A percentile compares a stretch with the other conserved stretches of the same genome.
These are phyloP conservation scores for Colletotrichum sp. DNA, from an alignment of 2,329 filamentous ascomycete species.

Conservation along the genomic window DNA sequence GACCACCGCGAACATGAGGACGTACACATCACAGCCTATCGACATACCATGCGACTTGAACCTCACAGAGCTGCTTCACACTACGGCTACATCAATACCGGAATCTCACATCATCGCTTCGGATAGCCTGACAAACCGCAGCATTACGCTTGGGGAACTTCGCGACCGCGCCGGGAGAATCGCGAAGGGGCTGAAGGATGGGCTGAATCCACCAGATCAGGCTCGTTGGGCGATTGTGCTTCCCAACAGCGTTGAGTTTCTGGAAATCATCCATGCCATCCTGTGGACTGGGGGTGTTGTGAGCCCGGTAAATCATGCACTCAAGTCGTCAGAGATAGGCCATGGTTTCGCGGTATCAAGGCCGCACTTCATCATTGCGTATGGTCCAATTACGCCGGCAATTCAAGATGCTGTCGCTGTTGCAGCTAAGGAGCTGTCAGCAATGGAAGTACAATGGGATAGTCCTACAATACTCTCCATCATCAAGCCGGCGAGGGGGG, in stretches of 20 bases:
- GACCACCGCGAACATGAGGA: slow-evolving; percentile 28
- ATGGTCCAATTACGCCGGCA: slow-evolving; percentile 32
- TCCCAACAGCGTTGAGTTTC: slow-evolving; percentile 48
- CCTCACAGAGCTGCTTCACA: slow-evolving; percentile 47
- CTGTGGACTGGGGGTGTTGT: slow-evolving; percentile 43
- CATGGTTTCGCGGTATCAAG: slow-evolving; percentile 45
- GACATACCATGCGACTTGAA: slow-evolving; percentile 42
- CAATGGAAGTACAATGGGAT: slow-evolving; percentile 33
- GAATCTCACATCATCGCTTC: slow-evolving; percentile 46
- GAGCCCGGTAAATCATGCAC: slow-evolving; percentile 42
- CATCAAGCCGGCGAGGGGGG: slow-evolving; percentile 25
- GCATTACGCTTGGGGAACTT: slow-evolving; percentile 46
- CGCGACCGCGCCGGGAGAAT: slow-evolving; percentile 43
- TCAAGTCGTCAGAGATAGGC: slow-evolving; percentile 42
- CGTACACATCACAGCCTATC: slow-evolving; percentile 34
- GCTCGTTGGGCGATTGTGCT: slow-evolving; percentile 45
- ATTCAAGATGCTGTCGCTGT: slow-evolving; percentile 36
- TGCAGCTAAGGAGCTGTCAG: slow-evolving; percentile 28
- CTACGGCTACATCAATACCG: slow-evolving; percentile 35
- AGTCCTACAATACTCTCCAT: slow-evolving; percentile 38
- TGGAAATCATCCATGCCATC: slow-evolving; percentile 45
- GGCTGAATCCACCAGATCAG: slow-evolving; percentile 35
- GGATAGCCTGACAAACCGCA: slow-evolving; percentile 49
- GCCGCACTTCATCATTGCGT: slow-evolving; percentile 44
- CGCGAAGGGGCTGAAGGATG: slow-evolving; percentile 39